A percentile compares a stretch with the other conserved stretches of the same genome.
These are phyloP conservation scores for Aspergillus transmontanensis DNA, from an alignment of 2,329 filamentous ascomycete genomes.

Conservation along the genomic window DNA sequence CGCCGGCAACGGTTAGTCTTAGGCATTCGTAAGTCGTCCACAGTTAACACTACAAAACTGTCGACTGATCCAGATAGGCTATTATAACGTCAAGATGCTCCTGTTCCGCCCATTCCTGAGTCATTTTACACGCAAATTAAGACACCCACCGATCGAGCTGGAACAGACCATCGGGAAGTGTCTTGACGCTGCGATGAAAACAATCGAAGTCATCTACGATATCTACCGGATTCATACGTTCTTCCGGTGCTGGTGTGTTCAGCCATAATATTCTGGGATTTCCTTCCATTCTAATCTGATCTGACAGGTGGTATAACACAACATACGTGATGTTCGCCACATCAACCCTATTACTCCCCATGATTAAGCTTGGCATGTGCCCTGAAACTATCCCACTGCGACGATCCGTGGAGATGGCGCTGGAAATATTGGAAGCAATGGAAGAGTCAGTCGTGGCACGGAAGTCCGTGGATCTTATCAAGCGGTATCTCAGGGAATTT, in stretches of 20 bases:
- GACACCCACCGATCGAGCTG: slow-evolving; percentile 29
- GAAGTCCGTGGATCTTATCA: slow-evolving; percentile 42
- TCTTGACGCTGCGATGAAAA: slow-evolving; percentile 41
- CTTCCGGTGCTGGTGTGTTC: slow-evolving; percentile 45
- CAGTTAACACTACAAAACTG: background rate
- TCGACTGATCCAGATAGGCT: slow-evolving; percentile 26
- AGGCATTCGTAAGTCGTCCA: slow-evolving; percentile 36
- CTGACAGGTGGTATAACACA: slow-evolving; percentile 45
- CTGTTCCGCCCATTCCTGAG: slow-evolving; percentile 40
- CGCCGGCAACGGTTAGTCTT: slow-evolving; percentile 43
- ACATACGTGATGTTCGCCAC: slow-evolving; percentile 47
- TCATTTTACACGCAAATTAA: slow-evolving; percentile 33
- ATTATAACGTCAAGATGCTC: slow-evolving; percentile 46
- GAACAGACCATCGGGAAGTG: slow-evolving; percentile 40
- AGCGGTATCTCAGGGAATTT: slow-evolving; percentile 36
- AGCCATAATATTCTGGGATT: background rate
- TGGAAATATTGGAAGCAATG: slow-evolving; percentile 46
- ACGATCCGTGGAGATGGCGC: slow-evolving; percentile 39
- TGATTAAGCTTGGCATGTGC: slow-evolving; percentile 34
- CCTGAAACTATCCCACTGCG: slow-evolving; percentile 31
- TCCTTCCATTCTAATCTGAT: background rate
- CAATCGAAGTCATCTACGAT: slow-evolving; percentile 44
- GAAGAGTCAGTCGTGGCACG: slow-evolving; percentile 44
- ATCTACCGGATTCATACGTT: slow-evolving; percentile 43
- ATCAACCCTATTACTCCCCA: slow-evolving; percentile 39